Evolutionary conservation across 164 flowering plant genomes (phyloP), one percentile per base, ranked within the genome.

Genomic region (Stephania yunnanensis): DNA sequence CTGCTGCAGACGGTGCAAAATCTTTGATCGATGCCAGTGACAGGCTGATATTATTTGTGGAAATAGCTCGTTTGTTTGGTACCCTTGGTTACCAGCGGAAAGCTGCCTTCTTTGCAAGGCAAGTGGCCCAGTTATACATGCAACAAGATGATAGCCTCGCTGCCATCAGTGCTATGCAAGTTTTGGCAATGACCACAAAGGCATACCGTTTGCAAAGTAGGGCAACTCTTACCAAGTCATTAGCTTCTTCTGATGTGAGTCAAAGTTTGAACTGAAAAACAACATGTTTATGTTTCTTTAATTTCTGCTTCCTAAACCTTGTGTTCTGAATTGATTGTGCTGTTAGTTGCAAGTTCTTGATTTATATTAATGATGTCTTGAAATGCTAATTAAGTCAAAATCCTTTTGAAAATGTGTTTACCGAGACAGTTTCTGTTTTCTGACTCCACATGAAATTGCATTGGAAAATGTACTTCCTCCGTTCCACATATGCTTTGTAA

Each of bases 21-120:
- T 91, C 95, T 64, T 87, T 96, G 83, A 94, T 96, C 74, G 99
- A 96, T 90, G 94, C 93, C 69, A 94, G 91, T 83, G 99, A 96
- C 80, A 88, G 90, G 73, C 85, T 96, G 64, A 85, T 96, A 82
- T 81, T 94, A 78, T 90, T 83, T 87, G 88, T 94, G 73, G 99
- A 96, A 89, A 86, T 96, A 82, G 97, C 99, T 82, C 97, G 99
- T 70, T 86, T 96, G 72, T 96, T 86, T 88, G 98, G 97, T 13
- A 82, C 84, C 70, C 93, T 96, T 84, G 97, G 97, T 78, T 94
- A 94, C 82, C 89, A 90, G 75, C 84, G 99, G 10, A 96, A 96
- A 87, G 97, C 99, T 83, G 99, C 99, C 68, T 96, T 96, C 83
- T 96, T 96, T 75, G 92, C 98, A 10, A 88, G 99, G 85, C 97